These are phyloP conservation scores for Syzygium jambos DNA, from an alignment of 345 rosid species.

Conservation along the genomic window DNA sequence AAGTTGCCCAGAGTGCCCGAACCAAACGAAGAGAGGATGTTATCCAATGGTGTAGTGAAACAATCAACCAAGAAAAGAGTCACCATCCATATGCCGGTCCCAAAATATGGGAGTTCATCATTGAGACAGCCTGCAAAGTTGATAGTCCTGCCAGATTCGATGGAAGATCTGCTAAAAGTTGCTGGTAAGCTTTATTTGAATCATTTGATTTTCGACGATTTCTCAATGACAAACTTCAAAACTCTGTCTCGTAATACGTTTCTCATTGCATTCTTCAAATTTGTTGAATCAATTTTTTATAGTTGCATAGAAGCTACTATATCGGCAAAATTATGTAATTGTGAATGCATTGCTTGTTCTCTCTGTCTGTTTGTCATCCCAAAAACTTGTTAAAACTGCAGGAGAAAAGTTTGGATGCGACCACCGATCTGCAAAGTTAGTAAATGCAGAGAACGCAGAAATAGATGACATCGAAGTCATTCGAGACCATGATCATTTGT, in stretches of 20 bases:
- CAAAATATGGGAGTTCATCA: constrained; percentile 12
- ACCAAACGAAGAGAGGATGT: constrained; percentile 15
- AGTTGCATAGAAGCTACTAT: background rate
- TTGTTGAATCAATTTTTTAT: background rate
- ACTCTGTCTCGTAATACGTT: background rate
- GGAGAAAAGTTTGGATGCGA: constrained; percentile 73
- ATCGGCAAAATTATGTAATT: background rate
- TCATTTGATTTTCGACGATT: constrained; percentile 6
- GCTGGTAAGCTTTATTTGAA: constrained; percentile 56
- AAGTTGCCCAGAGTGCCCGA: constrained; percentile 16
- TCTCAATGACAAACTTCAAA: background rate
- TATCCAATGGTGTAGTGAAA: constrained; percentile 11
- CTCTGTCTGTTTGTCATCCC: constrained; percentile 11
- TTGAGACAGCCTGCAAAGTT: constrained; percentile 37
- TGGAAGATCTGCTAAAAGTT: constrained; percentile 66
- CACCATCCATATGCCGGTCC: constrained; percentile 57
- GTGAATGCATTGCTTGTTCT: background rate
- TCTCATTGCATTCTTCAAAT: background rate
- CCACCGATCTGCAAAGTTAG: constrained; percentile 35
- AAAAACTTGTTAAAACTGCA: constrained; percentile 39
- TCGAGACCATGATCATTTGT: constrained; percentile 93
- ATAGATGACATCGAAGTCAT: constrained; percentile 70
- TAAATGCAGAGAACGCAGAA: constrained; percentile 63
- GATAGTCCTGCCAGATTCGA: constrained; percentile 68
- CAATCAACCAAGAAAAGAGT: constrained; percentile 49